Percentiles rank a stretch among this genome's conserved stretches.
Evolutionary conservation across 768 basidiomycete genomes (phyloP).

Genomic region (Hemileccinum impolitum): DNA sequence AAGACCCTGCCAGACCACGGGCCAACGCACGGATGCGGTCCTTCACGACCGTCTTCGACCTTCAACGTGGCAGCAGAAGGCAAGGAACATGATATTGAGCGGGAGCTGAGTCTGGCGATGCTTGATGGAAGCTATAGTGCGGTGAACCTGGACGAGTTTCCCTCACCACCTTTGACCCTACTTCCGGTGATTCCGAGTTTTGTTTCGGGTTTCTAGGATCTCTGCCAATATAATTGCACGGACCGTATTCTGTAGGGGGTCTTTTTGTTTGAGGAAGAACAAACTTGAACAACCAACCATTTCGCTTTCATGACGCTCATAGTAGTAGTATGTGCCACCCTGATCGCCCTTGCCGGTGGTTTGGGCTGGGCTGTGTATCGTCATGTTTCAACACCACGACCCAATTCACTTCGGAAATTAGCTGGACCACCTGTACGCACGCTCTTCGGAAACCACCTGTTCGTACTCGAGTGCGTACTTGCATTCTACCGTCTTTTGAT

Average conservation of each 20-base stretch:
- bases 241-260: too few species aligned
- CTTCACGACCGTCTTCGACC: slow-evolving; percentile 3
- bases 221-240: not conserved
- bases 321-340: slow-evolving; percentile 1
- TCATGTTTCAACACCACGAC: slow-evolving; percentile 21
- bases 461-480: slow-evolving; percentile 54
- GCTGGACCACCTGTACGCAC: slow-evolving; percentile 56
- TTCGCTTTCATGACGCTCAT: too few species aligned
- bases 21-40: not conserved
- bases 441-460: slow-evolving; percentile 54
- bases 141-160: slow-evolving; percentile 46
- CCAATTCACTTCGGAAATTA: slow-evolving; percentile 48
- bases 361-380: slow-evolving; percentile 22
- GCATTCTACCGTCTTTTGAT: not conserved
- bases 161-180: slow-evolving; percentile 36
- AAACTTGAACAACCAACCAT: too few species aligned
- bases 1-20: slow-evolving; percentile 8
- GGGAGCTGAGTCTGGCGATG: slow-evolving; percentile 22
- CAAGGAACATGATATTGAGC: slow-evolving; percentile 11
- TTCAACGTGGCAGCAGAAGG: not conserved
- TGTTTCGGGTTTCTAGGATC: slow-evolving; percentile 23
- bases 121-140: slow-evolving; percentile 38
- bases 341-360: slow-evolving; percentile 3
- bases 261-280: too few species aligned
- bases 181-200: slow-evolving; percentile 31